phyloP scores from a whole-genome alignment of 305 asterid genomes.

The Fraxinus nigra region DNA sequence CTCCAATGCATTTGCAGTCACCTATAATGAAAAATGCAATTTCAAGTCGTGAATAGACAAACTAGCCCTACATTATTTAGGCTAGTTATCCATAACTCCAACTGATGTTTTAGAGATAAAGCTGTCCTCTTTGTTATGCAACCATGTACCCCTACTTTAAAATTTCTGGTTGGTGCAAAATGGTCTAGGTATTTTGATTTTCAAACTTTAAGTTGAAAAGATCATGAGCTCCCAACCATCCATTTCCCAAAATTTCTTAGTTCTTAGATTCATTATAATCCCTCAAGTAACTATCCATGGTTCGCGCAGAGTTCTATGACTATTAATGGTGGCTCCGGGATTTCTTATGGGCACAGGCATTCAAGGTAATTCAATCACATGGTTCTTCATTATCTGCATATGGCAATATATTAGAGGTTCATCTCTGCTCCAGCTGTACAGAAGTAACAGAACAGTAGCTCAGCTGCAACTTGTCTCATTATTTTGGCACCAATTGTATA shows the following conservation, averaged over 20 bases:
- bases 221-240: background rate
- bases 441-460: no score
- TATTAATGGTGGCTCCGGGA: background rate
- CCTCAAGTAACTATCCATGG: background rate
- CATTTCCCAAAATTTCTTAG: background rate
- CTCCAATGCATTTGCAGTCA: background rate
- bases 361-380: background rate
- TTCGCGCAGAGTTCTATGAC: background rate
- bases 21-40: background rate
- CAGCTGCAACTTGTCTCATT: no score
- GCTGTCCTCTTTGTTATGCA: background rate
- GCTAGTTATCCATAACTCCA: background rate
- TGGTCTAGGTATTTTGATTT: background rate
- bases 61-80: background rate
- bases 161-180: background rate
- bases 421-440: no score
- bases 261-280: background rate
- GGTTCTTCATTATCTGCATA: background rate
- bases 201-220: background rate
- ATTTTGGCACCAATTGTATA: no score
- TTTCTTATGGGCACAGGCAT: background rate
- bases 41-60: background rate
- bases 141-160: background rate
- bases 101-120: background rate
- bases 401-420: no score